A percentile compares a stretch with the other conserved stretches of the same genome.
These are phyloP conservation scores for Neurospora pannonica DNA, from an alignment of 495 filamentous ascomycete genomes.

Conservation along the genomic window DNA sequence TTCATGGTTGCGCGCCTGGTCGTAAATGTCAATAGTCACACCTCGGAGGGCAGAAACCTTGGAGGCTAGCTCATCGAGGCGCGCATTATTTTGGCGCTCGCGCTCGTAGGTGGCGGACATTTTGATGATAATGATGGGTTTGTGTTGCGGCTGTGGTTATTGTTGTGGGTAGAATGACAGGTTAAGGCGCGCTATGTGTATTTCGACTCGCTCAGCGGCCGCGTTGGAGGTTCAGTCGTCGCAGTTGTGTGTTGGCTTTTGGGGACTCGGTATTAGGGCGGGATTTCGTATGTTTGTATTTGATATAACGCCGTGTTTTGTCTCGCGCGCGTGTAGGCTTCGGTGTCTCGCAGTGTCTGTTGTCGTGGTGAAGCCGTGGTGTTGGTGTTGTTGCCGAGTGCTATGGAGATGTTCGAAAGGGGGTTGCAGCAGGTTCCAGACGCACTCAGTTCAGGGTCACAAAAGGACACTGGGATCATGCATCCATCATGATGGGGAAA, in stretches of 20 bases:
- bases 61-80: conserved; percentile 77
- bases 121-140: conserved; percentile 1
- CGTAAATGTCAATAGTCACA: conserved; percentile 98
- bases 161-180: too few species aligned
- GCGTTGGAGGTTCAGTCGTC: not conserved
- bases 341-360: not conserved
- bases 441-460: not conserved
- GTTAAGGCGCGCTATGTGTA: not conserved
- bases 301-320: not conserved
- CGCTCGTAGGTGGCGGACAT: conserved; percentile 97
- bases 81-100: conserved; percentile 91
- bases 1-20: conserved; percentile 78
- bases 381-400: not conserved
- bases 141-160: not conserved
- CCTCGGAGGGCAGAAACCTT: conserved; percentile 88
- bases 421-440: not conserved
- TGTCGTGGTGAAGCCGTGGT: not conserved
- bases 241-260: not conserved
- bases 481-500: not conserved
- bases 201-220: not conserved
- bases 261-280: not conserved
- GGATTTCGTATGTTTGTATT: not conserved
- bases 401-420: not conserved
- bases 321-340: not conserved
- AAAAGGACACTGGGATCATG: not conserved